Evolutionary conservation across 2,329 filamentous ascomycete genomes (phyloP).

Genomic region (Coniochaeta ligniaria): DNA sequence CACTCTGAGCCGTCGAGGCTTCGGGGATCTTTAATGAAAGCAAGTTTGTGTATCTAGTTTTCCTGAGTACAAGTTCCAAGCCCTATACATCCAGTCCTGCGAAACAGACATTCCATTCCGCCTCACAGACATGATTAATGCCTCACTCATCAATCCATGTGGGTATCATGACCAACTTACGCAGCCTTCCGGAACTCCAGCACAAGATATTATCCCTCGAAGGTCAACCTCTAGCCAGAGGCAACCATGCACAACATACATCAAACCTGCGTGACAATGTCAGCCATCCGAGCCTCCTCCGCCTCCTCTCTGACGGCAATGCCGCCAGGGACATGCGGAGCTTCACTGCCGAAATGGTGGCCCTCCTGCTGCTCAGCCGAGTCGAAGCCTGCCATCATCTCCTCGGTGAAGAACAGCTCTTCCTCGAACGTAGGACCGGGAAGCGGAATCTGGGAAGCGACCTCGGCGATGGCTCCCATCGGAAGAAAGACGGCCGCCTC

Average conservation of each 20-base stretch:
- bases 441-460: conserved; percentile 10
- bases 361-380: conserved; percentile 21
- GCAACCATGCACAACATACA: neutral
- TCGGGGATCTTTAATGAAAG: neutral
- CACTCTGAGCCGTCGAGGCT: neutral
- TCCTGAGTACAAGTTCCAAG: neutral
- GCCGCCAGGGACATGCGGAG: conserved; percentile 41
- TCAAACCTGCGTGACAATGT: conserved; percentile 27
- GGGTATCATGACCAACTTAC: neutral
- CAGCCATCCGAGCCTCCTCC: conserved; percentile 36
- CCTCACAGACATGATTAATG: neutral
- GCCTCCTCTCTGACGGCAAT: conserved; percentile 51
- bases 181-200: neutral
- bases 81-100: neutral
- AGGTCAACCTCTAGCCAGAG: neutral
- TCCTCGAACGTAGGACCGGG: conserved; percentile 10
- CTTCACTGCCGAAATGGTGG: conserved; percentile 25
- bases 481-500: neutral
- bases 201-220: neutral
- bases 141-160: neutral
- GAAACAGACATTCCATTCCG: neutral
- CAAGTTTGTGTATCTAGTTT: neutral
- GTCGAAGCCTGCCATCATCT: conserved; percentile 18
- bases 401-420: conserved; percentile 6
- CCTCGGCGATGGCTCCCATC: neutral